phyloP scores from a whole-genome alignment of 768 basidiomycete genomes.

The Coprinellus aureogranulatus region DNA sequence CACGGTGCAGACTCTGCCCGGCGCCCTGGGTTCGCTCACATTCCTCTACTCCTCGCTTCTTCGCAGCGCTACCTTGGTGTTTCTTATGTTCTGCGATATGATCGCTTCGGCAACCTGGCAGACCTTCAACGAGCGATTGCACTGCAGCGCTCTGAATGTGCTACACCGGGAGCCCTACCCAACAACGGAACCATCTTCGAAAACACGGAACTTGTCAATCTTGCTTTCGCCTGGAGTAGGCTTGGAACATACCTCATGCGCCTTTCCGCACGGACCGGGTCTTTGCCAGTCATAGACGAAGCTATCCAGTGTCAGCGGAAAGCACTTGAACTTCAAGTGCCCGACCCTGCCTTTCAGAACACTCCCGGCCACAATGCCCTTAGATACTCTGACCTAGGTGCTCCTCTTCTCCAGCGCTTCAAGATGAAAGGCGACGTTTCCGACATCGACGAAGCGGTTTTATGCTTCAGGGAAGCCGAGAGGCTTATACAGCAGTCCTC shows the following conservation, averaged over 20 bases:
- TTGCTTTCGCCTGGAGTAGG: neutral
- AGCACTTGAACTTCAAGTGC: neutral
- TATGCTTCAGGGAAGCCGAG: neutral
- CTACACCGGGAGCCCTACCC: neutral
- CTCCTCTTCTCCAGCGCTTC: no score
- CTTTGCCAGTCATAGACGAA: conserved; percentile 15
- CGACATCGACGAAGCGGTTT: no score
- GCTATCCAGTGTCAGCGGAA: neutral
- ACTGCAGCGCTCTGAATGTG: neutral
- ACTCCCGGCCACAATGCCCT: neutral
- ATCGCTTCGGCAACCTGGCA: neutral
- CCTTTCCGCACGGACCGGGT: conserved; percentile 19
- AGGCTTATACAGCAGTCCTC: neutral
- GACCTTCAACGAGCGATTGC: neutral
- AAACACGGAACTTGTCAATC: no score
- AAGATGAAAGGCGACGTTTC: no score
- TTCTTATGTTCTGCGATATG: neutral
- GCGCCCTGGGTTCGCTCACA: neutral
- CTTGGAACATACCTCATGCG: conserved; percentile 15
- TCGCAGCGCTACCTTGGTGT: neutral
- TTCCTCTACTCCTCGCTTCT: neutral
- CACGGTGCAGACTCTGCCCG: neutral
- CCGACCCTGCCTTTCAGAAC: neutral
- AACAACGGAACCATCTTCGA: no score
- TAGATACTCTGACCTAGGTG: no score